Percentiles rank a stretch among this genome's conserved stretches.
phyloP scores from a whole-genome alignment of 192 early-diverging fungal genomes.

The Mycoemilia scoparia region DNA sequence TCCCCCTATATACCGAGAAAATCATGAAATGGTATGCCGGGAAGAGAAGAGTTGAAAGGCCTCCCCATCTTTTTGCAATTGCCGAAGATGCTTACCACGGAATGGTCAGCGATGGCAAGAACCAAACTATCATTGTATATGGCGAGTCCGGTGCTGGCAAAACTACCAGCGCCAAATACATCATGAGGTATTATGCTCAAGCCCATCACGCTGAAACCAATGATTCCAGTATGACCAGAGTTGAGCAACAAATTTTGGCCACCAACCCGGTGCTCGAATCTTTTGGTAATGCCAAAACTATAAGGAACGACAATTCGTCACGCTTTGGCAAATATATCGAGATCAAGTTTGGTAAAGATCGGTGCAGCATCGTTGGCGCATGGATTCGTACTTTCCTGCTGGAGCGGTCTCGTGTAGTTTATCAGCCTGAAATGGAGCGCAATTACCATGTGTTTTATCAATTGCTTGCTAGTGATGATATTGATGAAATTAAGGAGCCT shows the following conservation, averaged over 20 bases:
- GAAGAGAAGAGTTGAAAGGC: conserved; percentile 76
- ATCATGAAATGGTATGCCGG: conserved; percentile 88
- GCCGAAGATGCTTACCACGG: conserved; percentile 94
- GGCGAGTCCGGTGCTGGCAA: conserved; percentile 97
- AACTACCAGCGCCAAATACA: conserved; percentile 87
- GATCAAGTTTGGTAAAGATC: conserved; percentile 79
- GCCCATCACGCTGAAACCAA: conserved; percentile 37
- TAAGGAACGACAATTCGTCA: conserved; percentile 95
- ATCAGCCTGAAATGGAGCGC: conserved; percentile 81
- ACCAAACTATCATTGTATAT: conserved; percentile 96
- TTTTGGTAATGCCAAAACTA: conserved; percentile 99
- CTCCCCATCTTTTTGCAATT: conserved; percentile 97
- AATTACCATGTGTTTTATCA: conserved; percentile 99
- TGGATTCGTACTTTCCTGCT: conserved; percentile 89
- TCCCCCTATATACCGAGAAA: conserved; percentile 81
- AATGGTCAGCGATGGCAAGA: conserved; percentile 83
- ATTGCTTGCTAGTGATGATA: conserved; percentile 76
- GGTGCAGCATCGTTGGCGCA: conserved; percentile 76
- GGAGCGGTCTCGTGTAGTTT: conserved; percentile 87
- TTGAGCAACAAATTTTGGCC: conserved; percentile 68
- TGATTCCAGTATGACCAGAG: conserved; percentile 15
- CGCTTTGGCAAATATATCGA: conserved; percentile 98
- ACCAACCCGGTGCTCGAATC: conserved; percentile 99
- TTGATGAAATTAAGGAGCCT: conserved; percentile 24
- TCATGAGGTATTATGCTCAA: conserved; percentile 92